phyloP scores from a whole-genome alignment of 176 grass and related monocot species.

The Guadua angustifolia region DNA sequence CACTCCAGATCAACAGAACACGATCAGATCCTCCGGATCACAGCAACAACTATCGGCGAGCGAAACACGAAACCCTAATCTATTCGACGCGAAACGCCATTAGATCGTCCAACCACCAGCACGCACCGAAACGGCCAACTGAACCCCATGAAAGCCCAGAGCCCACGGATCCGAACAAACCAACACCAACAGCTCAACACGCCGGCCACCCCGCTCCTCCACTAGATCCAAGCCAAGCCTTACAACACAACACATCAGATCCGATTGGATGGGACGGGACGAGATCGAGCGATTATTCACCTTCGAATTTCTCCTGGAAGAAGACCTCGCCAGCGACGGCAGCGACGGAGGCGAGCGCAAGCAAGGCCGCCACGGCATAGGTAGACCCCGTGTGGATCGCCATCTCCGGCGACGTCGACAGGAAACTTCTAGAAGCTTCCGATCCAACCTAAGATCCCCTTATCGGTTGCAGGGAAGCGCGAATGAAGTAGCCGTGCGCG shows the following conservation, averaged over 20 bases:
- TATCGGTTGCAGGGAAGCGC: conserved; percentile 9
- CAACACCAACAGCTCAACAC: background rate
- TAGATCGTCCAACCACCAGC: background rate
- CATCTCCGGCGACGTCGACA: conserved; percentile 43
- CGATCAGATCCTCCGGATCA: background rate
- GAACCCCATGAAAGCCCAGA: conserved; percentile 12
- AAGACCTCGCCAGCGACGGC: conserved; percentile 64
- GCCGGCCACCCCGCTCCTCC: background rate
- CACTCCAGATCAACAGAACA: background rate
- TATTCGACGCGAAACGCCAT: background rate
- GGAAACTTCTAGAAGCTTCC: conserved; percentile 42
- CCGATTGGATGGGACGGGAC: background rate
- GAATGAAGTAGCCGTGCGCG: background rate
- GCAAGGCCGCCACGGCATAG: conserved; percentile 31
- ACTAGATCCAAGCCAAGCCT: background rate
- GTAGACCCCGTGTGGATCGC: conserved; percentile 50
- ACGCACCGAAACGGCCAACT: background rate
- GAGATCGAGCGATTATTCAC: conserved; percentile 46
- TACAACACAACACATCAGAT: background rate
- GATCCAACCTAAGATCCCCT: conserved; percentile 30
- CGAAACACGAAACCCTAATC: background rate
- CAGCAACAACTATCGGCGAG: background rate
- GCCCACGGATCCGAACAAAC: conserved; percentile 26
- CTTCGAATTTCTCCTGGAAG: conserved; percentile 95
- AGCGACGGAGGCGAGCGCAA: conserved; percentile 64